These are phyloP conservation scores for Monosporascus sp. DNA, from an alignment of 2,329 filamentous ascomycete genomes.

Conservation along the genomic window DNA sequence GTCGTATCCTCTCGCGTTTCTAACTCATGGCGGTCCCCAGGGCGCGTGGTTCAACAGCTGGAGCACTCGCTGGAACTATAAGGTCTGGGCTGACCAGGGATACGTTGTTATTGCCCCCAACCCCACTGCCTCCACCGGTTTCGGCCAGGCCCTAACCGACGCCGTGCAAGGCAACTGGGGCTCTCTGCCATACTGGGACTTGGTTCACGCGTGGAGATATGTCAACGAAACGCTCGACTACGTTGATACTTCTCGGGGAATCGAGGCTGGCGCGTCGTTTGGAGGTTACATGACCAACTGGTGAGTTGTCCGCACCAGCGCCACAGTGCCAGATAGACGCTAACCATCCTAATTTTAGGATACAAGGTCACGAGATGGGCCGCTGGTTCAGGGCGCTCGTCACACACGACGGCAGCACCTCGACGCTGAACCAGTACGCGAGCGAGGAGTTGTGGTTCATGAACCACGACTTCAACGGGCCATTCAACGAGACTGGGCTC, in stretches of 20 bases:
- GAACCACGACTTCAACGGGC: constrained; percentile 43
- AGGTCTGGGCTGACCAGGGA: constrained; percentile 51
- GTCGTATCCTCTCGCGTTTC: constrained; percentile 49
- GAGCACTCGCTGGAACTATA: constrained; percentile 50
- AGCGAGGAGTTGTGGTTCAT: constrained; percentile 33
- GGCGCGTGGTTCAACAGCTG: constrained; percentile 47
- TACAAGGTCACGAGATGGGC: constrained; percentile 48
- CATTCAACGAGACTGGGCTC: constrained; percentile 36
- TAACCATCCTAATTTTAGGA: constrained; percentile 27
- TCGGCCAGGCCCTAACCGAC: constrained; percentile 50
- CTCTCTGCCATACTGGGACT: constrained; percentile 47
- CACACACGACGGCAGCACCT: constrained; percentile 45
- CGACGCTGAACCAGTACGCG: constrained; percentile 29
- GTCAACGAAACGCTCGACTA: constrained; percentile 46
- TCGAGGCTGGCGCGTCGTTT: constrained; percentile 49
- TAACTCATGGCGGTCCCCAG: constrained; percentile 51
- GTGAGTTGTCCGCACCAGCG: constrained; percentile 15
- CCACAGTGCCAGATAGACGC: constrained; percentile 1
- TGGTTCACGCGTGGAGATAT: constrained; percentile 48
- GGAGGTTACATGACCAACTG: constrained; percentile 55
- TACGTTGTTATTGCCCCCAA: constrained; percentile 52
- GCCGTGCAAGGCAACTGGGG: constrained; percentile 47
- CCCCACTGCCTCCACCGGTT: constrained; percentile 49
- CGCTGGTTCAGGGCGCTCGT: constrained; percentile 53
- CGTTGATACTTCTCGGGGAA: constrained; percentile 45